Evolutionary conservation across 169 alveolate species (phyloP), one percentile per base, ranked within the genome.

Genomic region (Babesia bigemina): DNA sequence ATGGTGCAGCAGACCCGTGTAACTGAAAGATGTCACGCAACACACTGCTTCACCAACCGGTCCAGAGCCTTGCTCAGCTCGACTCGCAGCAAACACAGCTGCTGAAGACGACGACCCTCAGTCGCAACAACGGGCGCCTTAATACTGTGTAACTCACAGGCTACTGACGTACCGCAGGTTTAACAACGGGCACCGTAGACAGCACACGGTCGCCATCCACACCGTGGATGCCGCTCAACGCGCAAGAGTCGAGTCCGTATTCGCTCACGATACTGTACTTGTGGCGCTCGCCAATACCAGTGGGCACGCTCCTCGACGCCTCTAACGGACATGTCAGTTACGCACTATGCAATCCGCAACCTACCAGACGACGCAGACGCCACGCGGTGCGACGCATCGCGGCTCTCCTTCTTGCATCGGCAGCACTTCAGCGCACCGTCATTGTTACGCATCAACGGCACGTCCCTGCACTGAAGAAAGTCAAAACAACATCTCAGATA

Each of bases 361-460:
- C 2, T 14, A 60, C 69, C 69, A 13, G 52, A 28, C 1, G 24
- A 42, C 22, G 24, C 16, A 11, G 19, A 11, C 1, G 53, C 28
- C 24, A 6, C 47, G 22, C 56, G 12, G 28, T 21, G 11, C 22
- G 26, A 9, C 14, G 59, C 33, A 52, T 14, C 28, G 33, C 73
- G 52, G 6, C 21, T 19, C 62, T 52, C 70, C 13, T 24, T 39
- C 33, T 49, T 26, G 70, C 90, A 83, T 24, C 73, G 61, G 57
- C 90, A 73, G 45, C 90, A 83, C 29, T 55, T 39, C 26, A 76
- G 52, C 14, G 44, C 49, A 44, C 86, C 86, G 13, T 63, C 78
- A 36, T 52, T 49, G 58, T 81, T 71, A 42, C 90, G 81, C 90
- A 83, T 83, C 44, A 83, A 58, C 33, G 90, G 90, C n/a, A 75